phyloP scores from a whole-genome alignment of 2,329 filamentous ascomycete genomes.

The Arthrobotrys pseudoclavata region DNA sequence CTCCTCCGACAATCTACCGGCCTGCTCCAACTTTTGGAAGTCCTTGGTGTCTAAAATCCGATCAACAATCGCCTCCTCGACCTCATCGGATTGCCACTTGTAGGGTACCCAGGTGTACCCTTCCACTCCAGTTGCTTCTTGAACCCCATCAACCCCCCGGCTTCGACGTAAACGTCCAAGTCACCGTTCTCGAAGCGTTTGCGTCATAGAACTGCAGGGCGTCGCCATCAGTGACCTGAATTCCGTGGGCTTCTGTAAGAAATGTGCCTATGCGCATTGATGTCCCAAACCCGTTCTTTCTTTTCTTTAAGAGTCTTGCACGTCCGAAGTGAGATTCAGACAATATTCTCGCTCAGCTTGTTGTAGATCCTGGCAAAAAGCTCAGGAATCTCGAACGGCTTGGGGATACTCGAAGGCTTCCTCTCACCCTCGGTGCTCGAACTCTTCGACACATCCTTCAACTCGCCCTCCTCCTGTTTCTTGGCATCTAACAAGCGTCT shows the following conservation, averaged over 20 bases:
- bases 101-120: slow-evolving; percentile 19
- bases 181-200: slow-evolving; percentile 13
- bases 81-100: background rate
- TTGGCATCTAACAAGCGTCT: background rate
- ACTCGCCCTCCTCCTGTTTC: background rate
- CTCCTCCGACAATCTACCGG: background rate
- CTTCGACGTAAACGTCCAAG: slow-evolving; percentile 34
- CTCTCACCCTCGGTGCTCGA: background rate
- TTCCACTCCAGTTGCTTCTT: slow-evolving; percentile 18
- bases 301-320: slow-evolving; percentile 11
- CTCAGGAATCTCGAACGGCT: slow-evolving; percentile 16
- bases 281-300: slow-evolving; percentile 20
- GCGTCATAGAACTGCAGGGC: slow-evolving; percentile 34
- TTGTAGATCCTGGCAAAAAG: slow-evolving; percentile 29
- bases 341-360: slow-evolving; percentile 6
- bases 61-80: slow-evolving; percentile 1
- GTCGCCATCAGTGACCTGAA: slow-evolving; percentile 41
- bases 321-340: slow-evolving; percentile 5
- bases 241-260: slow-evolving; percentile 3
- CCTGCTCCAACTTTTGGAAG: background rate
- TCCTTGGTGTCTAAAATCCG: background rate
- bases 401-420: slow-evolving; percentile 10
- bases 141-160: background rate
- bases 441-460: background rate
- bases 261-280: slow-evolving; percentile 20